Conservation (phyloP, 2,329 filamentous ascomycete species). For the Bipolaris zeicola region DNA sequence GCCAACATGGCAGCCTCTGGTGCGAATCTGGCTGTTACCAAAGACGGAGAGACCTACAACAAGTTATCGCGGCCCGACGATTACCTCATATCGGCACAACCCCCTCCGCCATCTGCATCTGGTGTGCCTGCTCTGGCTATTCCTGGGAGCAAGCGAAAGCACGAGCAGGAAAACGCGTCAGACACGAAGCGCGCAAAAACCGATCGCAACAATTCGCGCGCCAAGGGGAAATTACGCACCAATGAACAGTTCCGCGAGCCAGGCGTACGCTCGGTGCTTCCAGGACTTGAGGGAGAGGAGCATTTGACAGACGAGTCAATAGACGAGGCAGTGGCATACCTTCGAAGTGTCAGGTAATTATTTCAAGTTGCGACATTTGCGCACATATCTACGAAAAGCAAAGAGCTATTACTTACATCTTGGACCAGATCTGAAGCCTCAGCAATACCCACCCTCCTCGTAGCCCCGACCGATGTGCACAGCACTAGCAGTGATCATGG, state of each 20-base stretch:
- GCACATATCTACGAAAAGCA: background rate
- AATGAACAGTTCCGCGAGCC: constrained; percentile 19
- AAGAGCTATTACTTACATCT: constrained; percentile 20
- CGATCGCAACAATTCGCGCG: constrained; percentile 3
- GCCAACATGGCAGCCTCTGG: constrained; percentile 32
- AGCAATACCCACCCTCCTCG: constrained; percentile 72
- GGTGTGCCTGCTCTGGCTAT: background rate
- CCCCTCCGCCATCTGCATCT: constrained; percentile 11
- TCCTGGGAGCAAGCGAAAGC: constrained; percentile 31
- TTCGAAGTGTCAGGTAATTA: constrained; percentile 43
- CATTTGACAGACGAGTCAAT: constrained; percentile 33
- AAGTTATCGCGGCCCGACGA: constrained; percentile 44
- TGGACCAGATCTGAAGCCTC: constrained; percentile 72
- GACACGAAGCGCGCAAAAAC: constrained; percentile 25
- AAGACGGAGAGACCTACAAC: constrained; percentile 45
- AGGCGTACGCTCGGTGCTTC: constrained; percentile 40
- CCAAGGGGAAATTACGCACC: constrained; percentile 8
- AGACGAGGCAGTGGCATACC: constrained; percentile 42
- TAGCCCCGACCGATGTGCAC: constrained; percentile 50
- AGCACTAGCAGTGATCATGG: constrained; percentile 19
- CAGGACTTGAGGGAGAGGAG: constrained; percentile 37
- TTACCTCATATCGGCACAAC: constrained; percentile 23
- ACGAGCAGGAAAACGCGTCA: constrained; percentile 20
- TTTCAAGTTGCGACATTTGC: background rate
- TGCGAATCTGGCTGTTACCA: constrained; percentile 39